These are phyloP conservation scores for Flaveria bidentis DNA, from an alignment of 129 eudicot species.

Conservation along the genomic window DNA sequence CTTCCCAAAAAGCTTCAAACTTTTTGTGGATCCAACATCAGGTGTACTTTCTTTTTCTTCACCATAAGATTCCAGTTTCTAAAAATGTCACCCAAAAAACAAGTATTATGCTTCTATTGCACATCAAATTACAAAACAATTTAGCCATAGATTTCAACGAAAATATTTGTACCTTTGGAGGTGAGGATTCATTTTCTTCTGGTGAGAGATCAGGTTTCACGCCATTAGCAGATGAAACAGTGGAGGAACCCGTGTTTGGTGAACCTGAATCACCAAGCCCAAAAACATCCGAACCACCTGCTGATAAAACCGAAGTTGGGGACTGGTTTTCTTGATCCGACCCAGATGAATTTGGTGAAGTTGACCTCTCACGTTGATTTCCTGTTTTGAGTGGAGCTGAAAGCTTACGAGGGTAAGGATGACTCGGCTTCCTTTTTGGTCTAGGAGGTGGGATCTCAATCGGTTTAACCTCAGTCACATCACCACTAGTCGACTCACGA, in stretches of 20 bases:
- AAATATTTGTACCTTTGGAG: slow-evolving; percentile 44
- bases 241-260: slow-evolving; percentile 50
- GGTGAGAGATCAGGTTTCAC: slow-evolving; percentile 28
- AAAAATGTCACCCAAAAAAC: slow-evolving; percentile 7
- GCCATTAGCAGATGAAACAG: slow-evolving; percentile 45
- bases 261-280: slow-evolving; percentile 45
- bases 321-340: slow-evolving; percentile 73
- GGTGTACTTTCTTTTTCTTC: slow-evolving; percentile 43
- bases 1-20: slow-evolving; percentile 82
- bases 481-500: slow-evolving; percentile 64
- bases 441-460: slow-evolving; percentile 95
- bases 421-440: slow-evolving; percentile 89
- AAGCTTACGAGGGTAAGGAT: slow-evolving; percentile 90
- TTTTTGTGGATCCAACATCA: slow-evolving; percentile 39
- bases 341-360: slow-evolving; percentile 36
- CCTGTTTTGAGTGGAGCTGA: slow-evolving; percentile 38
- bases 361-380: slow-evolving; percentile 32
- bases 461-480: slow-evolving; percentile 50
- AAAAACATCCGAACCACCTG: slow-evolving; percentile 50
- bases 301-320: slow-evolving; percentile 74
- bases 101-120: slow-evolving; percentile 11
- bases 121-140: background rate
- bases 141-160: background rate
- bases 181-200: slow-evolving; percentile 38
- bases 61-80: slow-evolving; percentile 49